phyloP scores from a whole-genome alignment of 768 basidiomycete genomes.

The Mycena rosella region DNA sequence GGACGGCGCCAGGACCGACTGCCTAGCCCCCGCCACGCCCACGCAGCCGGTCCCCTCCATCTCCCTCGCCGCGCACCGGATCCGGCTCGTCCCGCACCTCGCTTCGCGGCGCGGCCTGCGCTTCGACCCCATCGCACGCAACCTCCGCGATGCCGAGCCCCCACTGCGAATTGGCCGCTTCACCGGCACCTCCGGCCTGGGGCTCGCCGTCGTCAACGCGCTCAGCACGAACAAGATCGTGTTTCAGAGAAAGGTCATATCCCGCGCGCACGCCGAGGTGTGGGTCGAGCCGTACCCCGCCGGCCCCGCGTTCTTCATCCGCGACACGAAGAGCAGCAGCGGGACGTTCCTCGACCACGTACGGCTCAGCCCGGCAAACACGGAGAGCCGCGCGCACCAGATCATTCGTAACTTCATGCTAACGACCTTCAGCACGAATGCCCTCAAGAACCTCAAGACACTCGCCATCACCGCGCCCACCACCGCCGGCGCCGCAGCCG shows the following conservation, averaged over 20 bases:
- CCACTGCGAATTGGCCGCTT: constrained; percentile 93
- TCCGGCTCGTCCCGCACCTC: constrained; percentile 95
- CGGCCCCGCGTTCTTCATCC: constrained; percentile 75
- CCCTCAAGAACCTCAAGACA: constrained; percentile 83
- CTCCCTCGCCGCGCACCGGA: too few species aligned
- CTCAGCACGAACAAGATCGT: constrained; percentile 87
- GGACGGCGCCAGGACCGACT: too few species aligned
- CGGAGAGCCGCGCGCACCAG: constrained; percentile 80
- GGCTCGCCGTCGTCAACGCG: constrained; percentile 74
- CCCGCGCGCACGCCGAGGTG: constrained; percentile 93
- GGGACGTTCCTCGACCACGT: constrained; percentile 98
- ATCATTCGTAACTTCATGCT: constrained; percentile 71
- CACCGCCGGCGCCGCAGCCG: not conserved
- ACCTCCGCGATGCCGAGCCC: constrained; percentile 77
- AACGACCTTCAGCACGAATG: constrained; percentile 61
- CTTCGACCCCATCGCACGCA: constrained; percentile 93
- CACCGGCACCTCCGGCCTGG: constrained; percentile 85
- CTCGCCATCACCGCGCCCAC: constrained; percentile 68
- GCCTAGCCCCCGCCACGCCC: too few species aligned
- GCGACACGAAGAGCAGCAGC: constrained; percentile 89
- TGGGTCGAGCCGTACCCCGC: constrained; percentile 76
- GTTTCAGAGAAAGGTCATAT: constrained; percentile 96
- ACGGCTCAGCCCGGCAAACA: constrained; percentile 83
- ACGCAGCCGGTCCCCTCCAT: too few species aligned
- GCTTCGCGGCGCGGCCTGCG: constrained; percentile 89